A percentile compares a stretch with the other conserved stretches of the same genome.
Conservation (phyloP, 306 rosid genomes). For the Castanea mollissima region DNA sequence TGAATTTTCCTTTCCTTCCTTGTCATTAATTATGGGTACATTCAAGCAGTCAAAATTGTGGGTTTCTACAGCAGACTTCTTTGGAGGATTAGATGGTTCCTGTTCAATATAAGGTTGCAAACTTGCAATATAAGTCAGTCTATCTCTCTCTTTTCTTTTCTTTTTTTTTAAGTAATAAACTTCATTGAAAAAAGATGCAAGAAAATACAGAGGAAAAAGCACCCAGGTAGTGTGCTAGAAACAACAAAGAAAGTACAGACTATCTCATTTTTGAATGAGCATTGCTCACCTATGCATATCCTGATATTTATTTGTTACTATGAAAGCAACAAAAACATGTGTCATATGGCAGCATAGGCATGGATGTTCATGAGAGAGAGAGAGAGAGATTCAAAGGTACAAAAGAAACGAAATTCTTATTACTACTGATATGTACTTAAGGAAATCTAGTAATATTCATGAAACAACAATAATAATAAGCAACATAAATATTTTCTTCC, state of each 20-base stretch:
- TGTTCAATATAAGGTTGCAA: constrained; percentile 13
- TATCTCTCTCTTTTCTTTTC: too few species aligned
- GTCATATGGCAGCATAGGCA: not conserved
- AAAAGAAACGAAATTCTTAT: not conserved
- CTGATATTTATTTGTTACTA: not conserved
- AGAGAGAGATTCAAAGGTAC: not conserved
- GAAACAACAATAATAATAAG: too few species aligned
- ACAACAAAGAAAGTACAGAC: not conserved
- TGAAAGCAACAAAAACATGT: not conserved
- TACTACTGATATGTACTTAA: too few species aligned
- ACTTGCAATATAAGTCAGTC: not conserved
- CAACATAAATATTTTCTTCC: too few species aligned
- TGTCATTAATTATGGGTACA: constrained; percentile 1
- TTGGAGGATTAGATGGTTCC: constrained; percentile 18
- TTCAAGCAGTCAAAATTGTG: not conserved
- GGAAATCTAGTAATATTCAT: too few species aligned
- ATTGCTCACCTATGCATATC: not conserved
- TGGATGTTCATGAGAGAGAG: not conserved
- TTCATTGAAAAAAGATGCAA: too few species aligned
- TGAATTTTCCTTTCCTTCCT: constrained; percentile 6
- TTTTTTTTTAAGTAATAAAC: too few species aligned
- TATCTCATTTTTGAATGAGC: not conserved
- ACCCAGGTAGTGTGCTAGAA: too few species aligned
- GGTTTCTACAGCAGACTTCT: constrained; percentile 14
- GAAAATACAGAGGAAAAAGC: too few species aligned